Base-by-base conservation (phyloP, 805 yeast species). In the Yarrowia osloensis region DNA sequence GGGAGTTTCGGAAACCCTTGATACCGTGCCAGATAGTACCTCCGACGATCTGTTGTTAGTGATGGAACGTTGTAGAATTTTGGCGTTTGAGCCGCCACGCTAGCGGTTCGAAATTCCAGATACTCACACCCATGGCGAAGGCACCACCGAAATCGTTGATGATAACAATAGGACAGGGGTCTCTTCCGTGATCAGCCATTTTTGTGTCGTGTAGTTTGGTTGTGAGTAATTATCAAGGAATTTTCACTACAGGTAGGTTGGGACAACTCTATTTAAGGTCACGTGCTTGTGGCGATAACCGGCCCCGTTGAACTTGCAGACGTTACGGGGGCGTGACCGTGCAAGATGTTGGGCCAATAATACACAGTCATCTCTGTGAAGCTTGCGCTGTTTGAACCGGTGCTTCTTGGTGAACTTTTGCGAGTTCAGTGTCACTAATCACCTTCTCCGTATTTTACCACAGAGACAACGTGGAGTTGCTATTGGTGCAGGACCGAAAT, bases 1-100 rank as follows among this genome's bases (percentile, higher is more conserved):
- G 99, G 13, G 98, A 92, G 84, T 95, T 95, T 79, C 99, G 86
- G 84, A 95, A 95, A 62, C 99, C 99, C 78, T 95, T 95, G 76
- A 95, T 89, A 76, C 98, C 98, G 82, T 95, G 98, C 99, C 99
- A 95, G 70, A 95, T 88, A 74, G 94, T 88, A 71, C 99, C 99
- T 82, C 99, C 99, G 75, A 95, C 90, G 73, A 87, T 79, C 79
- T 77, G 52, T 22, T n/a, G 54, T 28, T 24, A 59, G 63, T 33
- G 67, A 54, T 52, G 59, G 59, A 52, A 52, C 59, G 33, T 52
- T 21, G 61, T 37, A 33, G 61, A 35, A 54, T 11, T 24, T 3
- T 35, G 31, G 11, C n/a, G n/a, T n/a, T n/a, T n/a, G 21, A 31
- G 2, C 13, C 17, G 33, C 35, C 33, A 11, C 44, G 24, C n/a